Evolutionary conservation across 2,329 filamentous ascomycete genomes (phyloP).

Genomic region (Trichoderma hamatum): DNA sequence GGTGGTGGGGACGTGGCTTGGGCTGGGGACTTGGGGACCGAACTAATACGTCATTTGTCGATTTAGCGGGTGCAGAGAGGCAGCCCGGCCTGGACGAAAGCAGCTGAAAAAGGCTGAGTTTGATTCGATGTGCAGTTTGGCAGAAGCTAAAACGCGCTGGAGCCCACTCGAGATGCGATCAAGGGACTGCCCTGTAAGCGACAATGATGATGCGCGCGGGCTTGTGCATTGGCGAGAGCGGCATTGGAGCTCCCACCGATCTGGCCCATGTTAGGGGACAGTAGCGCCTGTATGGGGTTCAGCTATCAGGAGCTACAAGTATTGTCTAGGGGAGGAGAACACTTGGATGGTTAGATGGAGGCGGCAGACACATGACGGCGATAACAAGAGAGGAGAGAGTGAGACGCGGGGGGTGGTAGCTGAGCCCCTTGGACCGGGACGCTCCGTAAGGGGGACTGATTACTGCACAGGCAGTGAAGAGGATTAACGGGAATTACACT

Average conservation of each 20-base stretch:
- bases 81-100: not conserved
- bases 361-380: not conserved
- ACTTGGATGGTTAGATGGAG: too few species aligned
- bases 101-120: not conserved
- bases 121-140: not conserved
- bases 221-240: constrained; percentile 9
- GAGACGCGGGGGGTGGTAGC: not conserved
- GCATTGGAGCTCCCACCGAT: not conserved
- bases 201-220: constrained; percentile 5
- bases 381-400: not conserved
- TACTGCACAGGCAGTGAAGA: not conserved
- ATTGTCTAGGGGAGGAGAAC: too few species aligned
- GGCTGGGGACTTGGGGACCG: not conserved
- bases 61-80: not conserved
- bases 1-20: constrained; percentile 18
- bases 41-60: constrained; percentile 10
- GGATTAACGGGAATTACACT: not conserved
- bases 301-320: not conserved
- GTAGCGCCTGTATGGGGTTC: not conserved
- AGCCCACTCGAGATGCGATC: not conserved
- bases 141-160: not conserved
- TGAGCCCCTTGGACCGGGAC: constrained; percentile 8
- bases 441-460: constrained; percentile 17
- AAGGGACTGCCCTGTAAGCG: not conserved
- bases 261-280: constrained; percentile 4